These are phyloP conservation scores for Ophiostoma sp. DNA, from an alignment of 2,329 filamentous ascomycete genomes.

Conservation along the genomic window DNA sequence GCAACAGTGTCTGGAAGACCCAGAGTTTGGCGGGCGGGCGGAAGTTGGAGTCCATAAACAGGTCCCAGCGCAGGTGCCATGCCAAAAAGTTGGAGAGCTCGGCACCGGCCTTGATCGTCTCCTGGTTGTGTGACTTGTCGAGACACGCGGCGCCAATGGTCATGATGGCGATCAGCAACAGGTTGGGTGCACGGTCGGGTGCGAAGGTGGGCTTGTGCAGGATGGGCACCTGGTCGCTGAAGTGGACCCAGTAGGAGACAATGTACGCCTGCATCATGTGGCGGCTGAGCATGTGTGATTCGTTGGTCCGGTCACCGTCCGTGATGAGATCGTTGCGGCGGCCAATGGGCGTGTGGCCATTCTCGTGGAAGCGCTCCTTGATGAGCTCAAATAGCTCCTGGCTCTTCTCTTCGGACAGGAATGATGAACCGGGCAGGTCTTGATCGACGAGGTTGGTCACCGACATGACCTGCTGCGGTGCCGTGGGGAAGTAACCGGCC, in stretches of 20 bases:
- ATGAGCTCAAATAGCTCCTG: conserved; percentile 82
- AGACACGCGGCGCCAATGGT: conserved; percentile 88
- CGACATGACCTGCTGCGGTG: conserved; percentile 80
- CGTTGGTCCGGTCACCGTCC: conserved; percentile 71
- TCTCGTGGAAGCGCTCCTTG: conserved; percentile 76
- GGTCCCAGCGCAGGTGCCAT: conserved; percentile 92
- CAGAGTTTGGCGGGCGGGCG: conserved; percentile 90
- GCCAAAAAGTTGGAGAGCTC: conserved; percentile 86
- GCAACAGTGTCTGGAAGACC: conserved; percentile 87
- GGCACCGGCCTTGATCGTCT: conserved; percentile 73
- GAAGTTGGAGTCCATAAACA: conserved; percentile 89
- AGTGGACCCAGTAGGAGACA: conserved; percentile 90
- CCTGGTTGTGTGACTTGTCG: conserved; percentile 75
- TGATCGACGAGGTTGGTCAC: conserved; percentile 83
- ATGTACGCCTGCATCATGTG: conserved; percentile 97
- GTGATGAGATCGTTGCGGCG: conserved; percentile 75
- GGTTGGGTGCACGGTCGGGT: conserved; percentile 79
- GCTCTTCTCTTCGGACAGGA: conserved; percentile 84
- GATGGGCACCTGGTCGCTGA: conserved; percentile 91
- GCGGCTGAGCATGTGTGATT: conserved; percentile 70
- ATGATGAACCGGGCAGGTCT: conserved; percentile 73
- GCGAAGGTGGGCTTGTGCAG: conserved; percentile 92
- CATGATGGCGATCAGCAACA: conserved; percentile 85
- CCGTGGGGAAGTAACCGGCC: conserved; percentile 57
- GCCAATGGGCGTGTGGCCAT: conserved; percentile 70